Conservation (phyloP, 1,284 basidiomycete species). For the Heterobasidion parviporum region DNA sequence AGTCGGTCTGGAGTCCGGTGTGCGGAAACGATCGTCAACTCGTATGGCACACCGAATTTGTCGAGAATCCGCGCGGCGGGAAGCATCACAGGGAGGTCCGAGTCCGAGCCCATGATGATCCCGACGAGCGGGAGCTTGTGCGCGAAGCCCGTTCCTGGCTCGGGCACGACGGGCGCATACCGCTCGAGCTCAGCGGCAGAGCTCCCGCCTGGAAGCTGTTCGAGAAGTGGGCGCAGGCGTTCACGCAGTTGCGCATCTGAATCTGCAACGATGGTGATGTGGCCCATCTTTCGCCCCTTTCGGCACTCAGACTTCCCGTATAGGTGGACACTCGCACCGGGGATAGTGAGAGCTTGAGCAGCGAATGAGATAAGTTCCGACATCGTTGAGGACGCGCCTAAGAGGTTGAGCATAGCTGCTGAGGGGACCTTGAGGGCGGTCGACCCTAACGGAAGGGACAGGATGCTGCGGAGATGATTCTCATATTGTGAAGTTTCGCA, state of each 20-base stretch:
- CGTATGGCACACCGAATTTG: slow-evolving; percentile 80
- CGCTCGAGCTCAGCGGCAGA: slow-evolving; percentile 40
- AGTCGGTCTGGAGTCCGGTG: slow-evolving; percentile 92
- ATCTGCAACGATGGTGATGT: slow-evolving; percentile 85
- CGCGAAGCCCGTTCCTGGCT: slow-evolving; percentile 43
- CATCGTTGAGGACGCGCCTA: slow-evolving; percentile 70
- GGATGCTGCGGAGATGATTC: slow-evolving; percentile 96
- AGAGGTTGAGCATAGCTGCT: slow-evolving; percentile 92
- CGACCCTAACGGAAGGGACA: slow-evolving; percentile 84
- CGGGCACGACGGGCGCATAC: slow-evolving; percentile 42
- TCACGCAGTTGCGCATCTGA: slow-evolving; percentile 72
- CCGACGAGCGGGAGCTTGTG: slow-evolving; percentile 78
- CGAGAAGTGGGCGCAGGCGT: slow-evolving; percentile 66
- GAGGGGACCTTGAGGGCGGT: slow-evolving; percentile 85
- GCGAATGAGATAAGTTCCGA: slow-evolving; percentile 49
- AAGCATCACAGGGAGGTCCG: slow-evolving; percentile 92
- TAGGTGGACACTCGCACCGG: slow-evolving; percentile 81
- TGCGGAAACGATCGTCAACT: slow-evolving; percentile 93
- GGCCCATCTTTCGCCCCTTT: slow-evolving; percentile 96
- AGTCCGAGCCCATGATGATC: slow-evolving; percentile 98
- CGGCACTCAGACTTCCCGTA: slow-evolving; percentile 92
- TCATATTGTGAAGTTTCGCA: slow-evolving; percentile 96
- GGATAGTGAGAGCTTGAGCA: slow-evolving; percentile 49
- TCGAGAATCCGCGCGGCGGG: slow-evolving; percentile 84
- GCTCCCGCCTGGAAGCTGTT: slow-evolving; percentile 49